Base-by-base conservation (phyloP, 1,139 yeast genomes). In the Starmera stellimalicola region DNA sequence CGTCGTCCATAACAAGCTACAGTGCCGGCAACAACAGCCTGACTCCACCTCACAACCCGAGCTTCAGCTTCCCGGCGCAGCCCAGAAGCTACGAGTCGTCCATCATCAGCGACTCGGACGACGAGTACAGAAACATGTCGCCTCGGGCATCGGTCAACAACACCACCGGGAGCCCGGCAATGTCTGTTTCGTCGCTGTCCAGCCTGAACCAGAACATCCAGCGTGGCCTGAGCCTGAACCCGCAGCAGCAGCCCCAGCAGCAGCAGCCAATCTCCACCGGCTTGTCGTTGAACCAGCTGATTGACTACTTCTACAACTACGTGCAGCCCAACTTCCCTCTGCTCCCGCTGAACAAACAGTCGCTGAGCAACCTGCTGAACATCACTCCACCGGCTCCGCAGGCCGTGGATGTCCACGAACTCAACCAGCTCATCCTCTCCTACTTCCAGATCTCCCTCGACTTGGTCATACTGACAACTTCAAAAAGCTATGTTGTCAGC, bases 241-340 rank as follows among this genome's bases (percentile, higher is more conserved):
- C 17, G 11, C 43, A 38, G 18, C 39, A 30, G 20, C 40, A 34
- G 27, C 43, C 40, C 23, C 30, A 33, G 31, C 27, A 33, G 27
- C 32, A 36, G 29, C 19, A 25, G 20, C 23, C 22, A 25, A 25
- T 6, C 27, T 5, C 26, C 11, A 23, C 12, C 14, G 27, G 27
- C 6, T 7, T 25, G 12, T 12, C 27, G 6, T 17, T 14, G 14
- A 38, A 31, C 16, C 45, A 44, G 31, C 37, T 60, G 29, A 45
- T 58, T 34, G 59, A 60, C 30, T 35, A 55, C 1, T 78, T 78
- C 47, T 78, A 75, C 48, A 54, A 63, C 19, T 67, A 62, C 34
- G 64, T 75, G 43, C 85, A 78, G 47, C 48, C 55, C 1, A 64
- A 62, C 18, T 70, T 76, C 48, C 83, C 85, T 6, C 58, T 78